Conservation (phyloP, 2,329 filamentous ascomycete genomes). For the Chaetomiaceae sp. region DNA sequence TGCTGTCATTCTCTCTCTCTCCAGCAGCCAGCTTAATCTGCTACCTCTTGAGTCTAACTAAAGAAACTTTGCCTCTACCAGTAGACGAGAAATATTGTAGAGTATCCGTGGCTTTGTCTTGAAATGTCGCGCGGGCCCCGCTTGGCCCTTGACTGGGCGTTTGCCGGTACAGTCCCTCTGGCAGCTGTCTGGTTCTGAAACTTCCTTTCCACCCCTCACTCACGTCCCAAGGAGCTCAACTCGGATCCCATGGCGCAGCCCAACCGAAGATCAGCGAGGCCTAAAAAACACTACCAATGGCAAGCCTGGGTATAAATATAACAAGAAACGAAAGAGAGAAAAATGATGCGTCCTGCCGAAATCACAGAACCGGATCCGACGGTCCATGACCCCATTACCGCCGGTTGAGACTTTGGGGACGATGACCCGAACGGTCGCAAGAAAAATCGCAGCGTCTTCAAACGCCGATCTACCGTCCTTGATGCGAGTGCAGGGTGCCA, state of each 20-base stretch:
- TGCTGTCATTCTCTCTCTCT: too few relatives aligned
- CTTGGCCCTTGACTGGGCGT: constrained; percentile 1
- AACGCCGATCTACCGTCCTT: too few relatives aligned
- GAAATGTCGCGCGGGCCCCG: constrained; percentile 9
- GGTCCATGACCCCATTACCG: too few relatives aligned
- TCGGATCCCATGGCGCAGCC: constrained; percentile 24
- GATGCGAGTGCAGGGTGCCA: too few relatives aligned
- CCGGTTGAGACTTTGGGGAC: too few relatives aligned
- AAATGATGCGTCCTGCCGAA: constrained; percentile 24
- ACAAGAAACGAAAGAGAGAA: constrained; percentile 34
- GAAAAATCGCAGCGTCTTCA: neutral
- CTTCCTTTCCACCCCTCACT: neutral
- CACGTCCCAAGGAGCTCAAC: neutral
- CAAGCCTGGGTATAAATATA: constrained; percentile 40
- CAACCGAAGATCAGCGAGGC: constrained; percentile 26
- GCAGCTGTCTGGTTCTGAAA: too few relatives aligned
- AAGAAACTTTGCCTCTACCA: constrained; percentile 19
- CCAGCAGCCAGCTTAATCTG: too few relatives aligned
- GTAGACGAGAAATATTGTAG: constrained; percentile 20
- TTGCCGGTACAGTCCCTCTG: neutral
- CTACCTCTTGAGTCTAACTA: constrained; percentile 18
- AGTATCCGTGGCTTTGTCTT: constrained; percentile 21
- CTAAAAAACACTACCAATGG: constrained; percentile 32
- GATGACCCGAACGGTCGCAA: neutral
- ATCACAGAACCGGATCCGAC: constrained; percentile 27